Conservation (phyloP, 208 protist genomes). For the Novymonas esmeraldas region DNA sequence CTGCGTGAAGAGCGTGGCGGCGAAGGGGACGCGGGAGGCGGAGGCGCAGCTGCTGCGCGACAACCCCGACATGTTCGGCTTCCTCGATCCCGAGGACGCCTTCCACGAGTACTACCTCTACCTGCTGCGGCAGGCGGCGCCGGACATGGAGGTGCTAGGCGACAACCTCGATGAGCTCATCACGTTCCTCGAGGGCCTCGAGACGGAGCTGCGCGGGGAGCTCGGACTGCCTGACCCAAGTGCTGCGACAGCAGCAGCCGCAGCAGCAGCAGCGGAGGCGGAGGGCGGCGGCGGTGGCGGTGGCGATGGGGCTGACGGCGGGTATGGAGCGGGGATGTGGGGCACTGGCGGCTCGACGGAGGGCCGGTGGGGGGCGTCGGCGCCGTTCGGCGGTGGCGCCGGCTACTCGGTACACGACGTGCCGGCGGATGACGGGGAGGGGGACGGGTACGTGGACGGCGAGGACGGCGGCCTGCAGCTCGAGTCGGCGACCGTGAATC, state of each 20-base stretch:
- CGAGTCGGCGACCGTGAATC: constrained; percentile 62
- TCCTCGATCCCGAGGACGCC: constrained; percentile 83
- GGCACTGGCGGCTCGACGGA: neutral
- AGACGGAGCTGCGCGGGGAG: constrained; percentile 68
- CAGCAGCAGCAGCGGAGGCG: constrained; percentile 40
- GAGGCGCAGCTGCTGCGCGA: constrained; percentile 79
- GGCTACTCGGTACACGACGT: constrained; percentile 24
- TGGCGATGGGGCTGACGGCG: constrained; percentile 14
- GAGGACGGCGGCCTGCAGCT: constrained; percentile 65
- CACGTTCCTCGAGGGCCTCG: constrained; percentile 63
- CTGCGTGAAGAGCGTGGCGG: constrained; percentile 60
- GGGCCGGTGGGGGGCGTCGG: neutral
- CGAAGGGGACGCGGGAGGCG: constrained; percentile 62
- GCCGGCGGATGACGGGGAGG: constrained; percentile 37
- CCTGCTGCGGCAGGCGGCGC: constrained; percentile 70
- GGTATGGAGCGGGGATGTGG: constrained; percentile 13
- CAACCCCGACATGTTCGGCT: constrained; percentile 74
- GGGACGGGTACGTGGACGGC: constrained; percentile 36
- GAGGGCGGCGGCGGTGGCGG: constrained; percentile 5
- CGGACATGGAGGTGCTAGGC: constrained; percentile 82
- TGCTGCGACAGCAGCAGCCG: constrained; percentile 22
- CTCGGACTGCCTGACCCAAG: constrained; percentile 37
- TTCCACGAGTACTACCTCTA: constrained; percentile 91
- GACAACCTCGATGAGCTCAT: constrained; percentile 87
- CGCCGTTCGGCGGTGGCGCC: neutral